Percentiles rank a stretch among this genome's conserved stretches.
phyloP scores from a whole-genome alignment of 441 rosid species.

The Aquilaria agallochum region DNA sequence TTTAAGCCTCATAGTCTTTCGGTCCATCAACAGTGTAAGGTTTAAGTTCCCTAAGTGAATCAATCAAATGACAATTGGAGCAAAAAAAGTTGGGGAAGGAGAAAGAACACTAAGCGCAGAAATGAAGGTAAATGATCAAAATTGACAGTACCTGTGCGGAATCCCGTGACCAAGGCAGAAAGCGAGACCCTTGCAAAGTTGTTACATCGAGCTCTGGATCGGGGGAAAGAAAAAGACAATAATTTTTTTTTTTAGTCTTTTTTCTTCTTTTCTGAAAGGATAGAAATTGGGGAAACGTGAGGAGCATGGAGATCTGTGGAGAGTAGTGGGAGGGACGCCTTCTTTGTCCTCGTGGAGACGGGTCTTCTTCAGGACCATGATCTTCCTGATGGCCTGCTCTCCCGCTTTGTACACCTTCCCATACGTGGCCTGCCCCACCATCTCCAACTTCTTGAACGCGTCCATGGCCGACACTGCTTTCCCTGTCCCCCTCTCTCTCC shows the following conservation, averaged over 20 bases:
- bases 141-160: constrained; percentile 64
- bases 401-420: constrained; percentile 97
- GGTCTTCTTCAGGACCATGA: constrained; percentile 95
- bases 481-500: constrained; percentile 36
- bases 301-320: constrained; percentile 95
- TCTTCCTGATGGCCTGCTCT: constrained; percentile 85
- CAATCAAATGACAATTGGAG: neutral
- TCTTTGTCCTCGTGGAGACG: constrained; percentile 98
- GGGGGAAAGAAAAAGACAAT: neutral
- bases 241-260: neutral
- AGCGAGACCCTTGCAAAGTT: constrained; percentile 90
- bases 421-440: constrained; percentile 96
- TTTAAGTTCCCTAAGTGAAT: constrained; percentile 72
- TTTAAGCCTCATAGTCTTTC: constrained; percentile 71
- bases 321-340: constrained; percentile 99
- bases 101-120: neutral
- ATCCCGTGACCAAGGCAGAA: constrained; percentile 98
- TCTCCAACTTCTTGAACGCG: constrained; percentile 96
- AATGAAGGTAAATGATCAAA: constrained; percentile 1
- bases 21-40: constrained; percentile 95
- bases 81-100: neutral
- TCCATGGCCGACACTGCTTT: constrained; percentile 64
- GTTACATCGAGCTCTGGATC: constrained; percentile 90
- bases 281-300: no score
- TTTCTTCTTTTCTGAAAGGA: no score